Evolutionary conservation across 306 rosid species (phyloP), one percentile per base, ranked within the genome.

Genomic region (Prunus persica): DNA sequence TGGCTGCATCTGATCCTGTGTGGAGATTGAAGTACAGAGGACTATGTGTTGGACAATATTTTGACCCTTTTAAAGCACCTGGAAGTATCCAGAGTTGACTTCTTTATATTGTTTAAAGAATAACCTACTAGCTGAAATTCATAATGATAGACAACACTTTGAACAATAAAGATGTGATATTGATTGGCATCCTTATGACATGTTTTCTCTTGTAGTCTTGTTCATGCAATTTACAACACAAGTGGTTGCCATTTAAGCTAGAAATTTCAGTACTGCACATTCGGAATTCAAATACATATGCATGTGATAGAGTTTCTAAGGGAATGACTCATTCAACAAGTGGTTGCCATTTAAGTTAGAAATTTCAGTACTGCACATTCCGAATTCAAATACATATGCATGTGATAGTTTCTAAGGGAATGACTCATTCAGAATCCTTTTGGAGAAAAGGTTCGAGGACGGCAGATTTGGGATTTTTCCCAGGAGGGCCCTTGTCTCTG

Each of bases 401-500:
- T 77, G 46, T 72, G 77, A 57, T 74, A 62, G 71, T 62, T 77
- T 20, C 20, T 15, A 64, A 75, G 58, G 9, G 55, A 24, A 45
- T 20, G 67, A 20, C 8, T 74, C 78, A 80, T 74, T 85, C 65
- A 18, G 86, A 61, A 78, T 87, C 87, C 75, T 80, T 84, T 71
- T 72, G 74, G 50, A 95, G 90, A 22, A 88, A 75, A 12, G 93
- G 91, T 76, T 95, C 98, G 19, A 95, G 96, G 65, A 82, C 82
- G 0, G 77, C 88, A 1, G 94, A 89, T 84, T 58, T 84, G 52
- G 98, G 98, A 24, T 92, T 95, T 85, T 90, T 95, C 88, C 88
- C 87, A 0, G 97, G 99, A 73, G 97, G 97, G 7, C 97, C 97
- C 78, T 95, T 92, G 65, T 92, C 99, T 77, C 99, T 88, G 76